phyloP scores from a whole-genome alignment of 1,284 basidiomycete genomes.

The Fomitiporia mediterranea region DNA sequence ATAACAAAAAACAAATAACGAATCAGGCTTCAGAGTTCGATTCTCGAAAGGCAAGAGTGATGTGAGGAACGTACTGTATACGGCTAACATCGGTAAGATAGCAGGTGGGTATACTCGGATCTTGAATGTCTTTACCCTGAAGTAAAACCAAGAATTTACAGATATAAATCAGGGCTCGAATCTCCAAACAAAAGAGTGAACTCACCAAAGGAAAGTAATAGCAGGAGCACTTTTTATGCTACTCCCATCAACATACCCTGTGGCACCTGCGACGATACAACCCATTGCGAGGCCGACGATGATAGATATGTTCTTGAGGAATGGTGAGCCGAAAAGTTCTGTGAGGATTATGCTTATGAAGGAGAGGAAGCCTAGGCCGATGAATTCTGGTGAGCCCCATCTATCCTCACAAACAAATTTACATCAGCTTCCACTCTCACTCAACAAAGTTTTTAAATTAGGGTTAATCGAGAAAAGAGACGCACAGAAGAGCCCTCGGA shows the following conservation, averaged over 20 bases:
- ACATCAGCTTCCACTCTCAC: neutral
- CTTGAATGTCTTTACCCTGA: slow-evolving; percentile 75
- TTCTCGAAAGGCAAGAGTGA: neutral
- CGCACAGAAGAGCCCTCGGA: slow-evolving; percentile 46
- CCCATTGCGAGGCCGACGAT: slow-evolving; percentile 73
- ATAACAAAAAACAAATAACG: neutral
- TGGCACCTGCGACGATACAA: slow-evolving; percentile 72
- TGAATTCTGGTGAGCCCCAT: slow-evolving; percentile 79
- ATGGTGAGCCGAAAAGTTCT: slow-evolving; percentile 77
- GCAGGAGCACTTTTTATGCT: slow-evolving; percentile 62
- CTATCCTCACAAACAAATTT: slow-evolving; percentile 27
- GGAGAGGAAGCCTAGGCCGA: slow-evolving; percentile 81
- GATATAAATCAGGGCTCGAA: neutral
- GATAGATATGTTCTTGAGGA: slow-evolving; percentile 75
- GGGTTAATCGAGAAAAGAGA: slow-evolving; percentile 15
- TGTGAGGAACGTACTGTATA: slow-evolving; percentile 50
- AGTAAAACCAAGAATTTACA: slow-evolving; percentile 5
- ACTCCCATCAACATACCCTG: slow-evolving; percentile 67
- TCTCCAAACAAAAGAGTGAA: neutral
- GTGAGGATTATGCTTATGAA: slow-evolving; percentile 75
- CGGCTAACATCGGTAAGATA: slow-evolving; percentile 78
- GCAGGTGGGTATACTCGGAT: slow-evolving; percentile 76
- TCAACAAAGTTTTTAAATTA: slow-evolving; percentile 6
- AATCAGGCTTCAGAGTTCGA: neutral
- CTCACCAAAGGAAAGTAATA: slow-evolving; percentile 75